Conservation (phyloP, 2,329 filamentous ascomycete species). For the Chalaropsis thielavioides region DNA sequence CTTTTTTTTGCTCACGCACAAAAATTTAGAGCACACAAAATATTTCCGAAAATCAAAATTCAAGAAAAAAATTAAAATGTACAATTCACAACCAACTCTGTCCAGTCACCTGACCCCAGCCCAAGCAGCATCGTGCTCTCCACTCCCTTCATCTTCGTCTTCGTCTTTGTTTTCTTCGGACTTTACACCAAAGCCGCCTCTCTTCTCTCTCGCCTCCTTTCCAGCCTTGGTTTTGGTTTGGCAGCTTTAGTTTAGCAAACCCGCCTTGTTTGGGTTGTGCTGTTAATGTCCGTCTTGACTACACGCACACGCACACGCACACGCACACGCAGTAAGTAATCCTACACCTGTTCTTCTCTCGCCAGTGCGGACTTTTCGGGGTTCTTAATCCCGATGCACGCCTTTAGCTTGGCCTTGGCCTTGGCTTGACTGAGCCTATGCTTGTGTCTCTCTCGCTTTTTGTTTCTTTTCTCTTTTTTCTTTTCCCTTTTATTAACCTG, state of each 20-base stretch:
- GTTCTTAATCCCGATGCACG: not conserved
- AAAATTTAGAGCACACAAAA: too few relatives aligned
- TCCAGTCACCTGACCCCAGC: too few relatives aligned
- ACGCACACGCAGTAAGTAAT: too few relatives aligned
- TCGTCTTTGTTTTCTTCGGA: not conserved
- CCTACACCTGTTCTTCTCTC: too few relatives aligned
- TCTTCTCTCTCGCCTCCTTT: not conserved
- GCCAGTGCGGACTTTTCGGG: not conserved
- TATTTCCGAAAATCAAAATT: not conserved
- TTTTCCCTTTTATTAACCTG: too few relatives aligned
- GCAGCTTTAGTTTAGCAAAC: not conserved
- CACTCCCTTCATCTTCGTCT: not conserved
- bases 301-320: too few relatives aligned
- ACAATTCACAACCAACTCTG: too few relatives aligned
- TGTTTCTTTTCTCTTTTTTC: too few relatives aligned
- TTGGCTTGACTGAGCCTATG: not conserved
- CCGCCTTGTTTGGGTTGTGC: not conserved
- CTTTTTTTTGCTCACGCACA: not conserved
- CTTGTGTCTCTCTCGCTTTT: too few relatives aligned
- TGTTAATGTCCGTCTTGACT: too few relatives aligned
- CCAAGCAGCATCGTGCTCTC: not conserved
- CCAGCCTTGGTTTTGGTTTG: not conserved
- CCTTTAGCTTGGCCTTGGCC: not conserved
- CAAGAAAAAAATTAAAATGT: not conserved
- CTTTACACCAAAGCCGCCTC: not conserved